Evolutionary conservation across 306 rosid genomes (phyloP).

Genomic region (Cicer bijugum): DNA sequence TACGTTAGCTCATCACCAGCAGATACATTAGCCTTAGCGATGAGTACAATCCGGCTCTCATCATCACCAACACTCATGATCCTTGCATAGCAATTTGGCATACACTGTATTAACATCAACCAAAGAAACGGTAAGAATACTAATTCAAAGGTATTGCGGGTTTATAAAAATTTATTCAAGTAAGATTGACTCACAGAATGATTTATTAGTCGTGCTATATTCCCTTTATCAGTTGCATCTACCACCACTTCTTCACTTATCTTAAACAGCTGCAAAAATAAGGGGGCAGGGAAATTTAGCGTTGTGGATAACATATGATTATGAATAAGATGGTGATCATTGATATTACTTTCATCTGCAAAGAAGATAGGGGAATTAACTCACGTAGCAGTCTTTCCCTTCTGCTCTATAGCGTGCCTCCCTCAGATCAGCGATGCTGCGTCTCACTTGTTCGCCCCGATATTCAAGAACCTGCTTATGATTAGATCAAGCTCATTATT

Average conservation of each 20-base stretch:
- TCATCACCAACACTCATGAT: conserved; percentile 99
- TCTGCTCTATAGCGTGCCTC: conserved; percentile 79
- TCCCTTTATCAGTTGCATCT: conserved; percentile 98
- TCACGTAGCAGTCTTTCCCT: conserved; percentile 97
- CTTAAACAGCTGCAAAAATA: conserved; percentile 79
- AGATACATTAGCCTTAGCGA: conserved; percentile 80
- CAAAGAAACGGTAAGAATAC: conserved; percentile 36
- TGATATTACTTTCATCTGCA: background rate
- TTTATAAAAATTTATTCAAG: conserved; percentile 8
- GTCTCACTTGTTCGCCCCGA: conserved; percentile 97
- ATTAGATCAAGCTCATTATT: conserved; percentile 43
- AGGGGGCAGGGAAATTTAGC: conserved; percentile 28
- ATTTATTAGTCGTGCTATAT: conserved; percentile 95
- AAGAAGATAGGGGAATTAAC: conserved; percentile 37
- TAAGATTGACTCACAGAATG: conserved; percentile 76
- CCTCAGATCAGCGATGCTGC: conserved; percentile 91
- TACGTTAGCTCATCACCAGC: conserved; percentile 95
- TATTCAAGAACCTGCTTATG: conserved; percentile 88
- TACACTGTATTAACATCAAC: conserved; percentile 63
- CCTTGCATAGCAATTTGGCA: conserved; percentile 99
- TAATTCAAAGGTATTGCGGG: background rate
- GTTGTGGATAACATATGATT: conserved; percentile 5
- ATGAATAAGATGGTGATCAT: conserved; percentile 5
- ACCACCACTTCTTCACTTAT: conserved; percentile 99
- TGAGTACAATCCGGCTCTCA: conserved; percentile 93